These are phyloP conservation scores for Thermothielavioides terrestris DNA, from an alignment of 495 filamentous ascomycete species.

Conservation along the genomic window DNA sequence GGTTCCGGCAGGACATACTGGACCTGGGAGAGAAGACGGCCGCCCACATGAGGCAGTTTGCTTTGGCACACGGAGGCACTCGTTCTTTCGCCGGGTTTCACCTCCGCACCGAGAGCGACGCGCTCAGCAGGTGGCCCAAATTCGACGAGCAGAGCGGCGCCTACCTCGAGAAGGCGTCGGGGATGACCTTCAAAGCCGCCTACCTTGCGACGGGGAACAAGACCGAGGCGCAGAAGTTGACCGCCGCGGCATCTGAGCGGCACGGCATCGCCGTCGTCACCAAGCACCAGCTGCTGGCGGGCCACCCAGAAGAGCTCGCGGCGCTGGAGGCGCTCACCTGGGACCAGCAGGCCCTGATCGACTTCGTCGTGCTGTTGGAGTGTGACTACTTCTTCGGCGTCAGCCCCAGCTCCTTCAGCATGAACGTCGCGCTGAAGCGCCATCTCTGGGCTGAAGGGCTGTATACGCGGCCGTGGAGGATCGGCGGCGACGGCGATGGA, in stretches of 20 bases:
- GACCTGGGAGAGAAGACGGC: conserved; percentile 23
- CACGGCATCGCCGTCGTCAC: conserved; percentile 24
- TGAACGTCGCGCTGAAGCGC: conserved; percentile 36
- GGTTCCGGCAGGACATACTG: conserved; percentile 31
- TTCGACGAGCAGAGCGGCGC: conserved; percentile 33
- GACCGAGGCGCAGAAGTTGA: conserved; percentile 29
- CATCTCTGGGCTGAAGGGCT: conserved; percentile 32
- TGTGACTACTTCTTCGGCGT: conserved; percentile 36
- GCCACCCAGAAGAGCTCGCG: conserved; percentile 18
- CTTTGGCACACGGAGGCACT: conserved; percentile 7
- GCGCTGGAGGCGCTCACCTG: conserved; percentile 30
- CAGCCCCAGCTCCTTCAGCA: conserved; percentile 39
- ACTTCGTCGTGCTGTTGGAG: conserved; percentile 33
- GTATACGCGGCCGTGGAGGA: conserved; percentile 35
- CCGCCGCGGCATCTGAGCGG: not conserved
- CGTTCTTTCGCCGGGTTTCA: conserved; percentile 29
- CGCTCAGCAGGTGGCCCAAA: conserved; percentile 32
- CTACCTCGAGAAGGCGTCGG: conserved; percentile 25
- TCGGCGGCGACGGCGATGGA: conserved; percentile 32
- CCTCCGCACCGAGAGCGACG: conserved; percentile 36
- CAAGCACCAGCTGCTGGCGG: conserved; percentile 28
- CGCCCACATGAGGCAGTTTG: conserved; percentile 22
- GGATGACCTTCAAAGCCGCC: conserved; percentile 23
- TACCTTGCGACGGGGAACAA: conserved; percentile 37
- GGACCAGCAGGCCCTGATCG: conserved; percentile 39